A percentile compares a stretch with the other conserved stretches of the same genome.
Evolutionary conservation across 2,329 filamentous ascomycete genomes (phyloP).

Genomic region (Davidsoniella virescens): DNA sequence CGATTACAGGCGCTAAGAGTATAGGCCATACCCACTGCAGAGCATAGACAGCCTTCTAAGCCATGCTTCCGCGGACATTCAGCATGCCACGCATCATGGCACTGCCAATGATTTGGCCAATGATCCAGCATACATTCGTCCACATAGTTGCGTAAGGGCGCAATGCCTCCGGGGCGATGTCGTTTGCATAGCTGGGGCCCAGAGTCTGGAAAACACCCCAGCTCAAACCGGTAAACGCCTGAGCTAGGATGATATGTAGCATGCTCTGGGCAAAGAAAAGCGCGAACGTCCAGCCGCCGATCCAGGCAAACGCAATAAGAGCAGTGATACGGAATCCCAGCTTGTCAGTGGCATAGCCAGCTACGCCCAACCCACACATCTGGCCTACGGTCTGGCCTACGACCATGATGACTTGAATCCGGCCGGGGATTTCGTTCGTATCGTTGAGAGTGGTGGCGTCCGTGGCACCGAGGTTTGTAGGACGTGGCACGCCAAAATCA

Average conservation of each 20-base stretch:
- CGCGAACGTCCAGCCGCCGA: conserved; percentile 26
- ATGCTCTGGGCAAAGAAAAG: conserved; percentile 25
- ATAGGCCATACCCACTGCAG: conserved; percentile 30
- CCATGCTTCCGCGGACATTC: conserved; percentile 22
- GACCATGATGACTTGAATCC: conserved; percentile 30
- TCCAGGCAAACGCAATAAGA: conserved; percentile 21
- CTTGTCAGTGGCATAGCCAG: conserved; percentile 26
- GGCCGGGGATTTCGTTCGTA: conserved; percentile 23
- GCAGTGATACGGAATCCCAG: conserved; percentile 26
- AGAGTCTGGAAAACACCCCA: conserved; percentile 26
- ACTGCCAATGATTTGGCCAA: conserved; percentile 26
- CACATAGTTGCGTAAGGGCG: conserved; percentile 24
- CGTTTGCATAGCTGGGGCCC: conserved; percentile 27
- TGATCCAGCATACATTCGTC: conserved; percentile 27
- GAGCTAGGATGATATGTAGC: conserved; percentile 22
- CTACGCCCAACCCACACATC: conserved; percentile 29
- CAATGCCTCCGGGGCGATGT: conserved; percentile 20
- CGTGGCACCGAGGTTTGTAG: background rate
- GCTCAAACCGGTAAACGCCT: conserved; percentile 26
- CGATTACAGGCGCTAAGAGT: conserved; percentile 21
- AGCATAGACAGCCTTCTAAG: conserved; percentile 27
- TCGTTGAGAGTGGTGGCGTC: conserved; percentile 11
- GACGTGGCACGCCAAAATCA: conserved; percentile 18
- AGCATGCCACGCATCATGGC: conserved; percentile 24
- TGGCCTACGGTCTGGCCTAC: conserved; percentile 27